These are phyloP conservation scores for Stereum hirsutum DNA, from an alignment of 1,284 basidiomycete species.

Conservation along the genomic window DNA sequence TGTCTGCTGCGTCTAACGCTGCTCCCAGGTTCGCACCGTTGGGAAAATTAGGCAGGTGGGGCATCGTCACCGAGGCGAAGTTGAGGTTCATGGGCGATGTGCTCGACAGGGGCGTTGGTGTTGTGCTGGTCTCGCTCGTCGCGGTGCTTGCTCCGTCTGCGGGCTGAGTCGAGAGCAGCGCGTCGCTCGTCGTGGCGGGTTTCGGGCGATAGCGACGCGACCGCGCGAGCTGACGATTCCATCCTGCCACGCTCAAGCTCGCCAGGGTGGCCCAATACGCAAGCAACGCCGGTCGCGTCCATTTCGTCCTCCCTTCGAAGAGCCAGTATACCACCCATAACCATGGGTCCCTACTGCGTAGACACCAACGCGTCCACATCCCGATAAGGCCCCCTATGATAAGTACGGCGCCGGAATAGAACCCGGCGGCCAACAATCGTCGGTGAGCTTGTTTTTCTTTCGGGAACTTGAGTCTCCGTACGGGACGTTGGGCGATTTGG, in stretches of 20 bases:
- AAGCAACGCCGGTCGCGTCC: conserved; percentile 78
- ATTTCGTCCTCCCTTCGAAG: conserved; percentile 65
- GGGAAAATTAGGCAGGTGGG: conserved; percentile 35
- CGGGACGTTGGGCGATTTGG: conserved; percentile 86
- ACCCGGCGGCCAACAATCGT: conserved; percentile 77
- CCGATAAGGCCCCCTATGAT: conserved; percentile 86
- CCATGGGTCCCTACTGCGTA: conserved; percentile 85
- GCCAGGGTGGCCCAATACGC: conserved; percentile 83
- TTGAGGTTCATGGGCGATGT: conserved; percentile 28
- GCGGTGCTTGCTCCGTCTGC: conserved; percentile 5
- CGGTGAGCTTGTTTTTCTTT: conserved; percentile 83
- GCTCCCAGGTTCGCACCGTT: conserved; percentile 27
- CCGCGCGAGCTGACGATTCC: conserved; percentile 82
- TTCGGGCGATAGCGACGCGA: conserved; percentile 57
- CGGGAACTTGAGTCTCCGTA: conserved; percentile 83
- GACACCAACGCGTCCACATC: conserved; percentile 86
- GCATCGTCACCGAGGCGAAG: conserved; percentile 45
- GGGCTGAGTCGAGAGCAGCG: conserved; percentile 3
- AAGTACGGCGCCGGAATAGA: conserved; percentile 73
- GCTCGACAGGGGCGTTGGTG: conserved; percentile 15
- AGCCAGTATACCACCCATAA: conserved; percentile 76
- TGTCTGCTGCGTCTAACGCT: conserved; percentile 83
- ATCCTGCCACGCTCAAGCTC: conserved; percentile 81
- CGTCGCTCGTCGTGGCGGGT: conserved; percentile 20
- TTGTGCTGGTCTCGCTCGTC: conserved; percentile 16